phyloP scores from a whole-genome alignment of 2,329 filamentous ascomycete genomes.

The Aspergillus sp. region DNA sequence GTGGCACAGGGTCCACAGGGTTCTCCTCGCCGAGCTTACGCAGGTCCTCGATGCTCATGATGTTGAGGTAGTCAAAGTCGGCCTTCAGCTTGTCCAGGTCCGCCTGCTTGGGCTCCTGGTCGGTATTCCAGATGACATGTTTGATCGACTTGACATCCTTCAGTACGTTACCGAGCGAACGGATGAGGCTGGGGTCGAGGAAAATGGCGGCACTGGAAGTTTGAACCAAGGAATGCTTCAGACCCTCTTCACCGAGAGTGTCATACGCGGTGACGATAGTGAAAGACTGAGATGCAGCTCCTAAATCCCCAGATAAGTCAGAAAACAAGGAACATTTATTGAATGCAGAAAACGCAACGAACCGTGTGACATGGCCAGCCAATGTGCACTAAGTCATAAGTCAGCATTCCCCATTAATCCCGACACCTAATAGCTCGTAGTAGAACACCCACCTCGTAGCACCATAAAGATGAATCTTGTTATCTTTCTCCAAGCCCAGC shows the following conservation, averaged over 20 bases:
- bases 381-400: conserved; percentile 57
- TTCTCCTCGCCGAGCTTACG: conserved; percentile 57
- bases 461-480: conserved; percentile 76
- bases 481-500: conserved; percentile 62
- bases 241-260: conserved; percentile 77
- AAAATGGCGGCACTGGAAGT: conserved; percentile 80
- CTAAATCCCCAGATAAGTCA: conserved; percentile 20
- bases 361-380: conserved; percentile 78
- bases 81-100: conserved; percentile 52
- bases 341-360: conserved; percentile 12
- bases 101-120: conserved; percentile 47
- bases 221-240: conserved; percentile 80
- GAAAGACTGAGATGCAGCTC: conserved; percentile 75
- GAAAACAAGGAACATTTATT: conserved; percentile 1
- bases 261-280: conserved; percentile 94
- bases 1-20: conserved; percentile 65
- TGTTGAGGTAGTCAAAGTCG: conserved; percentile 48
- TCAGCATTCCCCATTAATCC: conserved; percentile 7
- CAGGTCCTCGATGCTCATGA: conserved; percentile 54
- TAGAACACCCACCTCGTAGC: conserved; percentile 61
- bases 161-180: conserved; percentile 54
- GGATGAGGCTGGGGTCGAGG: conserved; percentile 72
- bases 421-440: no score
- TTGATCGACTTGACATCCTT: conserved; percentile 53
- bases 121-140: conserved; percentile 56